Base-by-base conservation (phyloP, 2,329 filamentous ascomycete genomes). In the Falciphora oryzae region DNA sequence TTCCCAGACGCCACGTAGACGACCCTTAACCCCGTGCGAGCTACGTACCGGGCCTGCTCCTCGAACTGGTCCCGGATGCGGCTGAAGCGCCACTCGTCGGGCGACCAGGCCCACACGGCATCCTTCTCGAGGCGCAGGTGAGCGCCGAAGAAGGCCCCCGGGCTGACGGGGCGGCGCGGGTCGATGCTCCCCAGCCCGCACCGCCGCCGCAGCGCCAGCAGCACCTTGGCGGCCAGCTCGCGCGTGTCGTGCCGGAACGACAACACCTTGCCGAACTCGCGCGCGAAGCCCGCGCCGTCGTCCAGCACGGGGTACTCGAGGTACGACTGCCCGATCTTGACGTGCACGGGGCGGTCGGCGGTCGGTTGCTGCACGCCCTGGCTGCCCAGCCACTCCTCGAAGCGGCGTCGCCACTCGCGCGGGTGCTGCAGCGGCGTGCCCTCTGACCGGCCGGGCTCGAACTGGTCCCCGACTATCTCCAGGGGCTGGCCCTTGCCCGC, bases 231-330 rank as follows among this genome's bases (percentile, higher is more conserved):
- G 0, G 73, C 71, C 13, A 75, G 66, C 4, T 65, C 70, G 57
- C 72, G 72, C 3, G 72, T 73, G 63, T 74, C 73, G 62, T 66
- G 68, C 8, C 73, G 71, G 65, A 74, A 75, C 11, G 73, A 74
- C 22, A 75, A 63, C 61, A 74, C 69, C 68, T 75, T 74, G 69
- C 73, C 73, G 63, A 74, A 74, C 64, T 73, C 70, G 68, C 69
- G 69, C 1, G 71, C 73, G 35, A 78, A 74, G 16, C 67, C 69
- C 58, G 69, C 67, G 50, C 75, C 75, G 67, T 78, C 75, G 59
- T 71, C 71, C 58, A 69, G 70, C 4, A 74, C 73, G 13, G 76
- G 76, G 62, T 77, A 78, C 60, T 76, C 72, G 57, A 77, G 72
- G 64, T 75, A 77, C 0, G 74, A 73, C 65, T 76, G 76, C 58